Evolutionary conservation across 495 filamentous ascomycete genomes (phyloP).

Genomic region (Staphylotrichum longicolle): DNA sequence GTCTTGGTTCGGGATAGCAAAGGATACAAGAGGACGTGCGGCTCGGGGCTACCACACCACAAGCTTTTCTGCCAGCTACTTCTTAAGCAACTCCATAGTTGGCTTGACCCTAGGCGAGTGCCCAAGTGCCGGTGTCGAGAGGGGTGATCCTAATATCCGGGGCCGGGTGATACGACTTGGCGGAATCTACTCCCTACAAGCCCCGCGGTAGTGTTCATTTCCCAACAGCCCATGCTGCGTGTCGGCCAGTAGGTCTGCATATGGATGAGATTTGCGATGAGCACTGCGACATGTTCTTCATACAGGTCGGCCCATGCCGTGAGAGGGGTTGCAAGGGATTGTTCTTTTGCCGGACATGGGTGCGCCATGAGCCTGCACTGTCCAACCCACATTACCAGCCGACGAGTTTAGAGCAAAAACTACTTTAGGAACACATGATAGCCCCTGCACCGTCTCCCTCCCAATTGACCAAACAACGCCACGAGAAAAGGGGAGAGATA

Average conservation of each 20-base stretch:
- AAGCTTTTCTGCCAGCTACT: no score
- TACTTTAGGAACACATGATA: not conserved
- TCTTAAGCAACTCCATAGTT: no score
- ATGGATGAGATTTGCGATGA: no score
- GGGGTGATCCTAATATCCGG: not conserved
- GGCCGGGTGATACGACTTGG: not conserved
- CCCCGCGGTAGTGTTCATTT: not conserved
- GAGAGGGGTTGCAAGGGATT: not conserved
- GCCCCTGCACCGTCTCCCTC: not conserved
- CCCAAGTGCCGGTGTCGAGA: constrained; percentile 2
- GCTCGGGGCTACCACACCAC: no score
- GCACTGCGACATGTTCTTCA: no score
- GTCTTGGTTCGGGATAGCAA: no score
- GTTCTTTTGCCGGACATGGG: not conserved
- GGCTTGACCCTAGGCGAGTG: no score
- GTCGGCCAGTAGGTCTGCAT: no score
- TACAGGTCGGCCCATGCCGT: no score
- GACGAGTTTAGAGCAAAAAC: not conserved
- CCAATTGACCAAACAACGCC: not conserved
- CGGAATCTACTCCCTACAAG: not conserved
- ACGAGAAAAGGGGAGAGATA: not conserved
- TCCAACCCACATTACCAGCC: not conserved
- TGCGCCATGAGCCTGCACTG: not conserved
- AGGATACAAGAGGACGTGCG: no score
- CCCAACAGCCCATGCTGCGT: not conserved